Evolutionary conservation across 2,329 filamentous ascomycete genomes (phyloP).

Genomic region (Zopfia rhizophila): DNA sequence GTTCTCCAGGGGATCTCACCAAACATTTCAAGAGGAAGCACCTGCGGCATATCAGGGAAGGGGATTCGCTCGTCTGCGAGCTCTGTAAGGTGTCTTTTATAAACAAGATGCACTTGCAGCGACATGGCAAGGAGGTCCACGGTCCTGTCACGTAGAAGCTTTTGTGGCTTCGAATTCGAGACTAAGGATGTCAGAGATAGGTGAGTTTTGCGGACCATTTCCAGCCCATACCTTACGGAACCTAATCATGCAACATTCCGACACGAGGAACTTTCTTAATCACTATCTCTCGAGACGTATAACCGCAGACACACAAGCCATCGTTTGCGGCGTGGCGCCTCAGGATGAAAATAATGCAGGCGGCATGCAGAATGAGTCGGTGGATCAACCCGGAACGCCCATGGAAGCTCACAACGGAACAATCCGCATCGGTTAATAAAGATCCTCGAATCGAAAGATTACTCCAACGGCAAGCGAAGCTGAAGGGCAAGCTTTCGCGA

Average conservation of each 20-base stretch:
- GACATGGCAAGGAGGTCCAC: slow-evolving; percentile 16
- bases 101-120: slow-evolving; percentile 18
- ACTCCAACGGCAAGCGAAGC: background rate
- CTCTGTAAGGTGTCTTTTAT: slow-evolving; percentile 14
- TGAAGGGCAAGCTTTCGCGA: too few species aligned
- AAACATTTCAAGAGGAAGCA: slow-evolving; percentile 28
- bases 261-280: background rate
- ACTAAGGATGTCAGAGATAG: too few species aligned
- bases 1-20: slow-evolving; percentile 22
- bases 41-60: slow-evolving; percentile 13
- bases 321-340: slow-evolving; percentile 3
- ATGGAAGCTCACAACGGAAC: background rate
- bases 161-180: too few species aligned
- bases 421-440: slow-evolving; percentile 4
- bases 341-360: slow-evolving; percentile 8
- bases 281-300: background rate
- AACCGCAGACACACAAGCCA: slow-evolving; percentile 1
- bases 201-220: too few species aligned
- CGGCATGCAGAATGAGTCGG: slow-evolving; percentile 6
- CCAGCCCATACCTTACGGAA: too few species aligned
- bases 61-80: slow-evolving; percentile 6
- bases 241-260: background rate
- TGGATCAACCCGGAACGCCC: slow-evolving; percentile 6
- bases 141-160: slow-evolving; percentile 7
- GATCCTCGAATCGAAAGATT: slow-evolving; percentile 1